These are phyloP conservation scores for Claviceps sorghi DNA, from an alignment of 2,329 filamentous ascomycete genomes.

Conservation along the genomic window DNA sequence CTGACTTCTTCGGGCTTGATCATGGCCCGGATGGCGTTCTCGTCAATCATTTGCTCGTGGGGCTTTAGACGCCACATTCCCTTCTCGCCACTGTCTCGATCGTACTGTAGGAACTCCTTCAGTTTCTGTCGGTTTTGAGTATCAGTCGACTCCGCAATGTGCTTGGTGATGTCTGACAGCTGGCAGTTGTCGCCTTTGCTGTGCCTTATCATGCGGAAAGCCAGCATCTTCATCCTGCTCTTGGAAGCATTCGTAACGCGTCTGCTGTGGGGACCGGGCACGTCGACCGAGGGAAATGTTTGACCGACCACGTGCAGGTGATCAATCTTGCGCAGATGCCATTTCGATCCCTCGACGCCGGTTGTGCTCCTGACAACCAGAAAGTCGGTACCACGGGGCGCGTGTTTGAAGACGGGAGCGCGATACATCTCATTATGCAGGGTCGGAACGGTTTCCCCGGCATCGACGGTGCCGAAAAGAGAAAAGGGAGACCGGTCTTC, in stretches of 20 bases:
- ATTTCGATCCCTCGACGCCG: constrained; percentile 59
- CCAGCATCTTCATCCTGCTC: constrained; percentile 90
- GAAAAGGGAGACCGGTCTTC: constrained; percentile 95
- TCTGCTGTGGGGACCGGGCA: constrained; percentile 83
- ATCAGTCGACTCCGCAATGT: constrained; percentile 85
- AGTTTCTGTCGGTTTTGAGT: constrained; percentile 94
- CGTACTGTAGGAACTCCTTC: constrained; percentile 88
- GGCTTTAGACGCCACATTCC: constrained; percentile 66
- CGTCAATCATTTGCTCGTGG: constrained; percentile 63
- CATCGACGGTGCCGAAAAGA: constrained; percentile 83
- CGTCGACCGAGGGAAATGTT: constrained; percentile 79
- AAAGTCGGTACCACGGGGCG: constrained; percentile 66
- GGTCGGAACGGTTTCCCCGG: constrained; percentile 79
- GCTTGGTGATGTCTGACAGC: constrained; percentile 74
- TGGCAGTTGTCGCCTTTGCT: constrained; percentile 54
- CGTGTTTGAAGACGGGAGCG: constrained; percentile 83
- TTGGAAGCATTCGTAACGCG: constrained; percentile 96
- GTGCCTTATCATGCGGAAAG: constrained; percentile 74
- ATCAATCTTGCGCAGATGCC: constrained; percentile 79
- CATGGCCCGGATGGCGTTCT: constrained; percentile 67
- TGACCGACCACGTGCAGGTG: constrained; percentile 86
- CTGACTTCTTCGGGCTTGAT: constrained; percentile 94
- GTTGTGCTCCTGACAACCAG: constrained; percentile 72
- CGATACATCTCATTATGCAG: constrained; percentile 93
- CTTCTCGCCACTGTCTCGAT: constrained; percentile 58